Evolutionary conservation across 164 flowering plant species (phyloP), one percentile per base, ranked within the genome.

Genomic region (Dillenia suffruticosa): DNA sequence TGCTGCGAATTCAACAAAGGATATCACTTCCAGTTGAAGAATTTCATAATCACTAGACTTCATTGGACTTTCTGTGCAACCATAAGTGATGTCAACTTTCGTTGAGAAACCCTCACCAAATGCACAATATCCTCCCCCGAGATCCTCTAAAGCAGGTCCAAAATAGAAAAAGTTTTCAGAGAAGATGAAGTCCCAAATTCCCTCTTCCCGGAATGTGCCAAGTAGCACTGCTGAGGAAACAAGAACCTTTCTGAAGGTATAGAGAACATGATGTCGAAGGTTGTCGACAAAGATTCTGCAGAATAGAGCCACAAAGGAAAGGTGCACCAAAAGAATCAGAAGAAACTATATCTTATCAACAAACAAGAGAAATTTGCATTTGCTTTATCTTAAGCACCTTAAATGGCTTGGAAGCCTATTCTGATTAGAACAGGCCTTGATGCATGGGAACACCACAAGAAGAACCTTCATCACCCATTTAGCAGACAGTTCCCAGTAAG

Each of bases 401-500:
- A 86, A 70, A 74, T 87, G 77, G 57, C 52, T 69, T 61, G 93
- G 96, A 58, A 91, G 72, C 64, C 77, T 83, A 75, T 71, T 82
- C 63, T 81, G 85, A 77, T 71, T 78, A 44, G 87, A 78, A 63
- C 88, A 89, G 67, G 96, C 99, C 82, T 79, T 89, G 44, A 94
- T 79, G 77, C 90, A 89, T 5, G 95, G 94, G 66, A 91, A 94
- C 53, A 88, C 80, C 19, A 79, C 75, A 56, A 72, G 75, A 62
- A 94, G 95, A 77, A 89, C 92, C 79, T 88, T 87, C 75, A 87
- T 58, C 67, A 82, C 56, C 97, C 97, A 94, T 76, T 83, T 94
- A 50, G 89, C 71, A 14, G 93, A 86, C 70, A 94, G 90, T 63
- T 91, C 96, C 64, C 72, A 68, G 75, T 89, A 91, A 1, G 64